Percentiles rank a stretch among this genome's conserved stretches.
These are phyloP conservation scores for Articulospora tetracladia DNA, from an alignment of 495 filamentous ascomycete species.

Conservation along the genomic window DNA sequence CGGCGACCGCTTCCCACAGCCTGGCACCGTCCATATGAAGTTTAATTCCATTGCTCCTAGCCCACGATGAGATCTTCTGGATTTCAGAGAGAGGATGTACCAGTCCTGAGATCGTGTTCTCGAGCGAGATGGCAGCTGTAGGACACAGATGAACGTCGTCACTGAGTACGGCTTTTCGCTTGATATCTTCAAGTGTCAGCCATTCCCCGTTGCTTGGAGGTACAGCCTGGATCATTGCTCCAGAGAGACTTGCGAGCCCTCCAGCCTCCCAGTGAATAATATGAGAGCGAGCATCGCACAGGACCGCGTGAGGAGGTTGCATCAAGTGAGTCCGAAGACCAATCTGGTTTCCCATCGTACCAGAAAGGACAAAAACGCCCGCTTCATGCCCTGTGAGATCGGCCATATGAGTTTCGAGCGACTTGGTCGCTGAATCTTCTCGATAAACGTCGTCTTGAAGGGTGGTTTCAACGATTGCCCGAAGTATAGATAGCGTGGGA, in stretches of 20 bases:
- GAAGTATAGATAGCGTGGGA: constrained; percentile 75
- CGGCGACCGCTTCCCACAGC: constrained; percentile 69
- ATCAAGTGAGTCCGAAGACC: constrained; percentile 59
- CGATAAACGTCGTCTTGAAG: constrained; percentile 77
- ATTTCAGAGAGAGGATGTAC: constrained; percentile 70
- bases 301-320: constrained; percentile 63
- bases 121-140: constrained; percentile 71
- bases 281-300: constrained; percentile 63
- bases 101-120: constrained; percentile 77
- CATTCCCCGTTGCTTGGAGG: constrained; percentile 60
- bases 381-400: constrained; percentile 66
- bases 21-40: constrained; percentile 83
- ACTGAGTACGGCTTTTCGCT: constrained; percentile 44
- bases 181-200: constrained; percentile 72
- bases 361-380: constrained; percentile 73
- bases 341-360: constrained; percentile 86
- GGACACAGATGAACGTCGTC: constrained; percentile 61
- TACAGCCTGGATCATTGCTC: constrained; percentile 54
- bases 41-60: constrained; percentile 57
- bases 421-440: constrained; percentile 72
- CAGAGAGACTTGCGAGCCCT: constrained; percentile 55
- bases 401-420: constrained; percentile 66
- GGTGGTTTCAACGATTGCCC: constrained; percentile 50
- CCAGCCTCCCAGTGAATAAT: constrained; percentile 67
- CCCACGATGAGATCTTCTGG: constrained; percentile 61